These are phyloP conservation scores for Myriangium duriaei DNA, from an alignment of 2,329 filamentous ascomycete genomes.

Conservation along the genomic window DNA sequence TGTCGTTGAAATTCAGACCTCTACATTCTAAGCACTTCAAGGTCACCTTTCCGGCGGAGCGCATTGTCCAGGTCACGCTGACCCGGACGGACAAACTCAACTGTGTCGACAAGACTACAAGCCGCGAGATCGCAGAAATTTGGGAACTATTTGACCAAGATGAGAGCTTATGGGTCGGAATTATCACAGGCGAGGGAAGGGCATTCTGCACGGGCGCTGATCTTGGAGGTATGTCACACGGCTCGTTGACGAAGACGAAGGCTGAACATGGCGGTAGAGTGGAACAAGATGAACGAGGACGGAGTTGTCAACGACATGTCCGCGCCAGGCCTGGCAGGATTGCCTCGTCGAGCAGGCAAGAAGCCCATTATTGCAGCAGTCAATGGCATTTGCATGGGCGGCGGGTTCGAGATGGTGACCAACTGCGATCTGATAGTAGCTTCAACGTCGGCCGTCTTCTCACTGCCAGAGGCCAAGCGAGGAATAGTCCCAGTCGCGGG, in stretches of 20 bases:
- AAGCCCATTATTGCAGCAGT: conserved; percentile 50
- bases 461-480: conserved; percentile 41
- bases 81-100: conserved; percentile 12
- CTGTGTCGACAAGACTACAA: conserved; percentile 18
- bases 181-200: conserved; percentile 41
- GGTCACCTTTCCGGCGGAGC: conserved; percentile 34
- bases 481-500: conserved; percentile 44
- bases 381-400: conserved; percentile 45
- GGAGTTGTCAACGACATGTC: conserved; percentile 18
- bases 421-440: conserved; percentile 46
- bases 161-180: conserved; percentile 19
- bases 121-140: conserved; percentile 37
- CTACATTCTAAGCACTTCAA: conserved; percentile 11
- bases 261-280: conserved; percentile 15
- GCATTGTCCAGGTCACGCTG: conserved; percentile 39
- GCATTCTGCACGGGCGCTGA: conserved; percentile 46
- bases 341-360: conserved; percentile 45
- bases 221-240: conserved; percentile 38
- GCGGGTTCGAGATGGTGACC: conserved; percentile 45
- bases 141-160: conserved; percentile 42
- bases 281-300: conserved; percentile 16
- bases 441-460: conserved; percentile 39
- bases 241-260: too few relatives aligned
- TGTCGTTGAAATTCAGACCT: too few relatives aligned
- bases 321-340: conserved; percentile 39